Conservation (phyloP, 768 basidiomycete genomes). For the Pleurotus eryngii region DNA sequence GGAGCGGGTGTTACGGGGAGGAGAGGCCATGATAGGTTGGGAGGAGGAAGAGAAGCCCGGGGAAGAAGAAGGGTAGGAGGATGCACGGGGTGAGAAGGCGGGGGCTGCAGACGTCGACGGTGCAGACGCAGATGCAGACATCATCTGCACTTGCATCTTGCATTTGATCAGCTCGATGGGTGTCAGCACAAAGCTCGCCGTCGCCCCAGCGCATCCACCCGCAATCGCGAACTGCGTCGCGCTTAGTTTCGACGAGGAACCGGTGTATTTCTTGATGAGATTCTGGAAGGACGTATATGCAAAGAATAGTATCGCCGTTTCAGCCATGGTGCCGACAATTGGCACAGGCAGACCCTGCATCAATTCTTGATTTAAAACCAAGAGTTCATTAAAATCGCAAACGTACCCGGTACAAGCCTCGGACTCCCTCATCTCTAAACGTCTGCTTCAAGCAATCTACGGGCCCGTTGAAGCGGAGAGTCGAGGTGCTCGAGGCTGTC, state of each 20-base stretch:
- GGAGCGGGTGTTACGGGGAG: slow-evolving; percentile 11
- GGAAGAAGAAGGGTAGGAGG: slow-evolving; percentile 11
- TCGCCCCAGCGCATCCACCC: slow-evolving; percentile 82
- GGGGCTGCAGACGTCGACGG: slow-evolving; percentile 9
- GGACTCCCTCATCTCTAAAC: slow-evolving; percentile 74
- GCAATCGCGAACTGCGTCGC: slow-evolving; percentile 74
- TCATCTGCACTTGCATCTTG: slow-evolving; percentile 97
- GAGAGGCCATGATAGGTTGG: slow-evolving; percentile 13
- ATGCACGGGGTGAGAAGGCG: slow-evolving; percentile 10
- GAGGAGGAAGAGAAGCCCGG: slow-evolving; percentile 7
- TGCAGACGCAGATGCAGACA: slow-evolving; percentile 29
- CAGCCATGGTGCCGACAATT: slow-evolving; percentile 86
- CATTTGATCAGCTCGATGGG: slow-evolving; percentile 96
- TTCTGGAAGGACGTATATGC: slow-evolving; percentile 78
- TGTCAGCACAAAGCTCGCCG: slow-evolving; percentile 89
- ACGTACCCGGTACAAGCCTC: slow-evolving; percentile 84
- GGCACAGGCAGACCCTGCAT: slow-evolving; percentile 86
- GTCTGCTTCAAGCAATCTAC: slow-evolving; percentile 85
- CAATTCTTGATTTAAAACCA: too few relatives aligned
- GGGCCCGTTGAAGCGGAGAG: slow-evolving; percentile 73
- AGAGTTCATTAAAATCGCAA: too few relatives aligned
- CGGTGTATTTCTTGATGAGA: slow-evolving; percentile 40
- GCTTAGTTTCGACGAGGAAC: slow-evolving; percentile 39
- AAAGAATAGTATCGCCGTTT: slow-evolving; percentile 87
- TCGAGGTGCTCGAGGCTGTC: slow-evolving; percentile 44